These are phyloP conservation scores for Trichophyton schoenleinii DNA, from an alignment of 2,329 filamentous ascomycete genomes.

Conservation along the genomic window DNA sequence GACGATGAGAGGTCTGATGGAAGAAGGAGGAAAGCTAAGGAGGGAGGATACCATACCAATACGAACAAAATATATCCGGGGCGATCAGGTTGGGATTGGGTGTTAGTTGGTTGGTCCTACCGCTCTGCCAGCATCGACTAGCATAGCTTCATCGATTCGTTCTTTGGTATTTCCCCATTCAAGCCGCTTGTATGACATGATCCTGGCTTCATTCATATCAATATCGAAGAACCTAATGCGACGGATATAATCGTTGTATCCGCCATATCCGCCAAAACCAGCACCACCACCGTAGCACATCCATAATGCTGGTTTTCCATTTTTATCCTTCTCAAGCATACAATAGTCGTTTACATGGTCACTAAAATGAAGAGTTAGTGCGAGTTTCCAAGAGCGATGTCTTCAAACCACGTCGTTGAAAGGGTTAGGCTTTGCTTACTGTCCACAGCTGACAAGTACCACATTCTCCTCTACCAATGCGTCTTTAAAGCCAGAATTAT, in stretches of 20 bases:
- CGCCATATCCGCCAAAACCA: slow-evolving; percentile 90
- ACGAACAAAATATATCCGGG: background rate
- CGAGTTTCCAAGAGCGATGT: background rate
- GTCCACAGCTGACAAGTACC: slow-evolving; percentile 77
- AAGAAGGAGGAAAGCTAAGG: background rate
- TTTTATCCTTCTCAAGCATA: slow-evolving; percentile 49
- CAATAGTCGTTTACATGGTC: slow-evolving; percentile 98
- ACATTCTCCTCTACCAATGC: slow-evolving; percentile 77
- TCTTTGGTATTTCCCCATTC: slow-evolving; percentile 49
- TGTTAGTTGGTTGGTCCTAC: slow-evolving; percentile 19
- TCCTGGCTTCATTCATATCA: slow-evolving; percentile 78
- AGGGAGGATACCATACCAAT: background rate
- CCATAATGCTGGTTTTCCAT: slow-evolving; percentile 62
- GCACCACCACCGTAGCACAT: slow-evolving; percentile 94
- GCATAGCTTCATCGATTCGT: slow-evolving; percentile 47
- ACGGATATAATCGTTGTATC: slow-evolving; percentile 74
- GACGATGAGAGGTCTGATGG: background rate
- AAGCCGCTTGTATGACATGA: slow-evolving; percentile 83
- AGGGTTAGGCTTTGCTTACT: slow-evolving; percentile 44
- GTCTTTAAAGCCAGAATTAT: slow-evolving; percentile 87
- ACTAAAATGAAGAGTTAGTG: slow-evolving; percentile 28
- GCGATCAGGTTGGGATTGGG: background rate
- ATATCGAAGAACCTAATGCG: slow-evolving; percentile 83
- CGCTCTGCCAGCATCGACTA: slow-evolving; percentile 47
- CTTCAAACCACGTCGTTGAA: background rate